Percentiles rank a stretch among this genome's conserved stretches.
Conservation (phyloP, 805 yeast species). For the Danielia oregonensis region DNA sequence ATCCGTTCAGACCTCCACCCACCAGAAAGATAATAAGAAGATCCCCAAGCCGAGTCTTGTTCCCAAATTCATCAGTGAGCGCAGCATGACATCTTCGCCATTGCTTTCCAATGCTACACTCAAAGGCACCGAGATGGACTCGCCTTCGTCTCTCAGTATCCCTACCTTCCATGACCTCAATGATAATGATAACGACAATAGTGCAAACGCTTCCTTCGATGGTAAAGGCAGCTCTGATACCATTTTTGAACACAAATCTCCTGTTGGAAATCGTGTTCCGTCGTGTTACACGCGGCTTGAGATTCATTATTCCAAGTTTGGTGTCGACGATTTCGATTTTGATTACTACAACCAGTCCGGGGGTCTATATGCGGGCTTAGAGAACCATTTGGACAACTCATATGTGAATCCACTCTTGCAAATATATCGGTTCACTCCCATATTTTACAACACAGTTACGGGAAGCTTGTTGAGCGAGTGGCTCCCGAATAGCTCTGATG, state of each 20-base stretch:
- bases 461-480: conserved; percentile 47
- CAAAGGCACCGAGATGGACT: conserved; percentile 3
- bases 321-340: conserved; percentile 92
- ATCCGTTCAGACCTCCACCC: conserved; percentile 21
- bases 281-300: conserved; percentile 71
- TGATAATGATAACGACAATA: conserved; percentile 10
- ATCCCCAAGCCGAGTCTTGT: conserved; percentile 15
- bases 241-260: conserved; percentile 19
- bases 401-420: conserved; percentile 73
- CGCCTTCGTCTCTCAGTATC: conserved; percentile 8
- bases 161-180: conserved; percentile 8
- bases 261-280: conserved; percentile 42
- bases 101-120: conserved; percentile 2
- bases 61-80: conserved; percentile 63
- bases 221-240: conserved; percentile 6
- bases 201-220: conserved; percentile 6
- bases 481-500: conserved; percentile 39
- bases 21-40: conserved; percentile 10
- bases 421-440: conserved; percentile 72
- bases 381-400: conserved; percentile 77
- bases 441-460: conserved; percentile 62
- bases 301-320: conserved; percentile 82
- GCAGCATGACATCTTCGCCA: conserved; percentile 15
- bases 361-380: conserved; percentile 68
- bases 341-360: conserved; percentile 71